A percentile compares a stretch with the other conserved stretches of the same genome.
phyloP scores from a whole-genome alignment of 306 rosid genomes.

The Ormosia semicastrata region DNA sequence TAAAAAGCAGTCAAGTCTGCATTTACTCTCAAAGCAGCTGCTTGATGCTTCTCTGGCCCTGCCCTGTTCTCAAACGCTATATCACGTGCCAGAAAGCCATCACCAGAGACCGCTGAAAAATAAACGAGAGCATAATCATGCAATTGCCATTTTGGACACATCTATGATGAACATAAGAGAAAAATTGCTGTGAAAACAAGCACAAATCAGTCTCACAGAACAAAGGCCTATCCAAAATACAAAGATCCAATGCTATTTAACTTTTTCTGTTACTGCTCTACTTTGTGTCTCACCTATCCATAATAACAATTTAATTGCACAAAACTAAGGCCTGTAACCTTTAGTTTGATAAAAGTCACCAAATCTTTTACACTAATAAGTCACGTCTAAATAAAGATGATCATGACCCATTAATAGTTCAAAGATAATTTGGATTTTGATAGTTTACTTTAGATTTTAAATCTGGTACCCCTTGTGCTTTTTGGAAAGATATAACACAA shows the following conservation, averaged over 20 bases:
- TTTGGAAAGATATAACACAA: neutral
- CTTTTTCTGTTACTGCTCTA: neutral
- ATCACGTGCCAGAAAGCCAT: constrained; percentile 78
- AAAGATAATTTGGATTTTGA: neutral
- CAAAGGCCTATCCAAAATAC: neutral
- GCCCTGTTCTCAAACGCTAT: constrained; percentile 69
- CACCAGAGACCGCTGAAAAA: constrained; percentile 73
- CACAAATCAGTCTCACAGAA: neutral
- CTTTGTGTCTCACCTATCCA: neutral
- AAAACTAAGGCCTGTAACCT: neutral
- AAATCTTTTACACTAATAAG: neutral
- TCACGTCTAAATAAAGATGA: neutral
- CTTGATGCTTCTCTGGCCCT: constrained; percentile 71
- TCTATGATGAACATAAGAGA: neutral
- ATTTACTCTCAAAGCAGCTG: constrained; percentile 70
- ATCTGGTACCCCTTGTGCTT: neutral
- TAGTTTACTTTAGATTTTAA: neutral
- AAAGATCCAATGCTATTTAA: neutral
- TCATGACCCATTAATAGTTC: neutral
- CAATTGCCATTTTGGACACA: neutral
- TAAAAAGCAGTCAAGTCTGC: constrained; percentile 71
- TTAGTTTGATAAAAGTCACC: neutral
- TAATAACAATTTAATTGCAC: neutral
- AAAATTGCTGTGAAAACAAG: neutral
- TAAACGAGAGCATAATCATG: neutral